A percentile compares a stretch with the other conserved stretches of the same genome.
These are phyloP conservation scores for Paralagenidium karlingii DNA, from an alignment of 352 stramenopile species.

Conservation along the genomic window DNA sequence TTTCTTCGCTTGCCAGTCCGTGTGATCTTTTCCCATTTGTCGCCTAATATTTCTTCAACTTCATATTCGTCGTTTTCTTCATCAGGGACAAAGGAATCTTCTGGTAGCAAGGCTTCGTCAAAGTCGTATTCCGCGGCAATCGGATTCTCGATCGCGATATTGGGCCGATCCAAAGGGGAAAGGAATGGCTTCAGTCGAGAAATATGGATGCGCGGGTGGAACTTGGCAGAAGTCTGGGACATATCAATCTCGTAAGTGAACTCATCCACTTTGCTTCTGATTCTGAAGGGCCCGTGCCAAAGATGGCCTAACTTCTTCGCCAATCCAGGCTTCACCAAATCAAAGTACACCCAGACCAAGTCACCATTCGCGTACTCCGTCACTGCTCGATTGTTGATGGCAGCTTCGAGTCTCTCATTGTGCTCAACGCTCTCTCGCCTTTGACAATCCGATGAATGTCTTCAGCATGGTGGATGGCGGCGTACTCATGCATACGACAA, in stretches of 20 bases:
- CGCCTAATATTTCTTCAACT: conserved; percentile 6
- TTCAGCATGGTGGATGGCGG: conserved; percentile 2
- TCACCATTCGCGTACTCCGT: conserved; percentile 3
- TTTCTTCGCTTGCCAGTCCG: too few relatives aligned
- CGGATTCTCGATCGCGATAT: background rate
- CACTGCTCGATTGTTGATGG: background rate
- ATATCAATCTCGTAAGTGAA: background rate
- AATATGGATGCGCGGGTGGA: conserved; percentile 6
- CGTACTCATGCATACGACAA: conserved; percentile 3
- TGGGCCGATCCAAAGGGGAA: conserved; percentile 1
- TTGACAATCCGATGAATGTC: background rate
- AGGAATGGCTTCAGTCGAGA: conserved; percentile 4
- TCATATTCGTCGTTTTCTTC: conserved; percentile 5
- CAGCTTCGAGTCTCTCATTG: background rate
- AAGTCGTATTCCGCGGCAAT: conserved; percentile 6
- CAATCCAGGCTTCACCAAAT: conserved; percentile 2
- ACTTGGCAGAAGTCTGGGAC: background rate
- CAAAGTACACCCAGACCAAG: conserved; percentile 5
- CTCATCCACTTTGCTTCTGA: conserved; percentile 2
- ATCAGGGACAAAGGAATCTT: conserved; percentile 8
- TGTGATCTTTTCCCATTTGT: background rate
- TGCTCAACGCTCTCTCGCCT: conserved; percentile 2
- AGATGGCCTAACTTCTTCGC: conserved; percentile 3
- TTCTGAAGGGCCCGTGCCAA: conserved; percentile 9
- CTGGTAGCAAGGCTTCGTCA: conserved; percentile 10